A percentile compares a stretch with the other conserved stretches of the same genome.
Conservation (phyloP, 306 rosid species). For the Alnus rubra region DNA sequence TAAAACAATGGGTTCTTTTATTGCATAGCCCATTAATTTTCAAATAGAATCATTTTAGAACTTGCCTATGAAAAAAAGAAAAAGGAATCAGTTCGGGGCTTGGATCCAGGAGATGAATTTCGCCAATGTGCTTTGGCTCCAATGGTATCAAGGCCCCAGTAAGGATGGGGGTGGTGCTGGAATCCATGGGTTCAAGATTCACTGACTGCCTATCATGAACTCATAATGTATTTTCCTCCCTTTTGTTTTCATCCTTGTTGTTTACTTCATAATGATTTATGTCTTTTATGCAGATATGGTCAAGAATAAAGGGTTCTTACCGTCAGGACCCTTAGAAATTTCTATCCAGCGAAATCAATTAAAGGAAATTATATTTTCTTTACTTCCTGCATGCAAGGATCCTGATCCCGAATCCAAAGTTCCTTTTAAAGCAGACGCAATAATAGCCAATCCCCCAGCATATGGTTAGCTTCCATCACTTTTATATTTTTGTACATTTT, state of each 20-base stretch:
- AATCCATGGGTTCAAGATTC: neutral
- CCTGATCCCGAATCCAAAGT: conserved; percentile 60
- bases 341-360: conserved; percentile 78
- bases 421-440: conserved; percentile 74
- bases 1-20: neutral
- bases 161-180: neutral
- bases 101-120: neutral
- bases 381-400: conserved; percentile 82
- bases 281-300: conserved; percentile 79
- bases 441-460: conserved; percentile 96
- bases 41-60: neutral
- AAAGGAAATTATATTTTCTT: conserved; percentile 61
- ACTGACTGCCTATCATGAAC: neutral
- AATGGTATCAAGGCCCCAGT: neutral
- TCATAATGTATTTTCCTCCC: neutral
- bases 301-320: conserved; percentile 94
- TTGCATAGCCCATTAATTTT: neutral
- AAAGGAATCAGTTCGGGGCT: neutral
- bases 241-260: conserved; percentile 17
- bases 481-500: neutral
- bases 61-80: neutral
- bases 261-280: conserved; percentile 7
- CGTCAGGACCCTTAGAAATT: conserved; percentile 92
- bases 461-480: conserved; percentile 62
- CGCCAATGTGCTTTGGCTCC: neutral